phyloP scores from a whole-genome alignment of 2,329 filamentous ascomycete genomes.

The Botrytis galanthina region DNA sequence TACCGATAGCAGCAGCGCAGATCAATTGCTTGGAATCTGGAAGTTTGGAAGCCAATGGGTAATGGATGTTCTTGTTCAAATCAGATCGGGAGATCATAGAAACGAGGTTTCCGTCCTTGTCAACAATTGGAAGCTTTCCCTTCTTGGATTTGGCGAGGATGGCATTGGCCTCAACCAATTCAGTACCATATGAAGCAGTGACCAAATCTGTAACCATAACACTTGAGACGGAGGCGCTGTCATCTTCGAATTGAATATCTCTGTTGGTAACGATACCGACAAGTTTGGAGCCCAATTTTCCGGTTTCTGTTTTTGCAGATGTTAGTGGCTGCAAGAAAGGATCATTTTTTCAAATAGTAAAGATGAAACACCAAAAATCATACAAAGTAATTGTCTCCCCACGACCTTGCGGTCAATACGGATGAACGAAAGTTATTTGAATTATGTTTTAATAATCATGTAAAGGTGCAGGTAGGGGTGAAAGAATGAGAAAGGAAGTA shows the following conservation, averaged over 20 bases:
- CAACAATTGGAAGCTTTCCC: slow-evolving; percentile 93
- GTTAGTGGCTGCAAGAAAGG: slow-evolving; percentile 41
- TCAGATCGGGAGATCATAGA: slow-evolving; percentile 93
- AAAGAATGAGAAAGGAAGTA: slow-evolving; percentile 31
- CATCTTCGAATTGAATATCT: slow-evolving; percentile 93
- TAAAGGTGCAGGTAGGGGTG: slow-evolving; percentile 38
- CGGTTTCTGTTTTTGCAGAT: slow-evolving; percentile 63
- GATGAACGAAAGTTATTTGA: slow-evolving; percentile 99
- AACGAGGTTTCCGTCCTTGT: slow-evolving; percentile 77
- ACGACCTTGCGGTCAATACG: slow-evolving; percentile 86
- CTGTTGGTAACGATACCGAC: slow-evolving; percentile 97
- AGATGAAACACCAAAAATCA: slow-evolving; percentile 38
- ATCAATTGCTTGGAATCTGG: slow-evolving; percentile 97
- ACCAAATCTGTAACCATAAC: slow-evolving; percentile 97
- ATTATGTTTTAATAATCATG: slow-evolving; percentile 76
- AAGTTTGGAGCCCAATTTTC: slow-evolving; percentile 91
- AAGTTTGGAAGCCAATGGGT: slow-evolving; percentile 93
- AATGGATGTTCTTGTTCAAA: slow-evolving; percentile 97
- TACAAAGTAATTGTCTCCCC: slow-evolving; percentile 65
- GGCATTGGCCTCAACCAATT: slow-evolving; percentile 82
- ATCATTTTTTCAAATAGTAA: slow-evolving; percentile 18
- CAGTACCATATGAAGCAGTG: slow-evolving; percentile 81
- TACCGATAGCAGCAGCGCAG: slow-evolving; percentile 92
- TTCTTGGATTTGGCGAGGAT: slow-evolving; percentile 96
- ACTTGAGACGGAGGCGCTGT: slow-evolving; percentile 69